Percentiles rank a stretch among this genome's conserved stretches.
Evolutionary conservation across 306 rosid genomes (phyloP).

Genomic region (Oemleria cerasiformis): DNA sequence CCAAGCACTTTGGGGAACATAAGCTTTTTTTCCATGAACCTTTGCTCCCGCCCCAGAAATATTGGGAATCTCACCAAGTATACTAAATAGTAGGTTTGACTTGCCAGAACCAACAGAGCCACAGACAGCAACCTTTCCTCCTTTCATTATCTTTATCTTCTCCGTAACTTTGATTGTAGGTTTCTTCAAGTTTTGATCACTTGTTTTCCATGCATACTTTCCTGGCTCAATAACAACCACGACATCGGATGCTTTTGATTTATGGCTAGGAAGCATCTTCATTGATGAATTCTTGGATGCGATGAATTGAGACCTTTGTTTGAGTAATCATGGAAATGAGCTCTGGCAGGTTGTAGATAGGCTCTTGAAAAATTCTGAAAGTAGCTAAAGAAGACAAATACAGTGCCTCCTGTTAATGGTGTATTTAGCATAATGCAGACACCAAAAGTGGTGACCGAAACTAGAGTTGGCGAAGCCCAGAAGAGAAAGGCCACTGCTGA

Average conservation of each 20-base stretch:
- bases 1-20: constrained; percentile 95
- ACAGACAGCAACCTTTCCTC: constrained; percentile 83
- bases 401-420: constrained; percentile 70
- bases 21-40: constrained; percentile 62
- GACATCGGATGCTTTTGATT: constrained; percentile 31
- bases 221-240: constrained; percentile 59
- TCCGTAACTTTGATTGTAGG: constrained; percentile 52
- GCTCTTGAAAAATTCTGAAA: constrained; percentile 83
- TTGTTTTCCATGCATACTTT: constrained; percentile 70
- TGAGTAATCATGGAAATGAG: constrained; percentile 91
- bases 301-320: constrained; percentile 77
- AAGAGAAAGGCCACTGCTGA: constrained; percentile 81
- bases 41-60: constrained; percentile 56
- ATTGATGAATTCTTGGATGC: constrained; percentile 57
- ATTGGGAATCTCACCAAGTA: constrained; percentile 77
- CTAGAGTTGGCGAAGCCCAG: constrained; percentile 91
- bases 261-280: constrained; percentile 32
- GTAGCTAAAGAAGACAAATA: constrained; percentile 87
- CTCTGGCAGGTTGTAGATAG: constrained; percentile 89
- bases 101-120: constrained; percentile 91
- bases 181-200: constrained; percentile 41
- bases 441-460: constrained; percentile 80
- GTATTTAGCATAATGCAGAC: constrained; percentile 57
- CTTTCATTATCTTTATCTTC: constrained; percentile 50
- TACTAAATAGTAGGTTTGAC: constrained; percentile 71